Conservation (phyloP, 2,329 filamentous ascomycete species). For the Zymoseptoria ardabiliae region DNA sequence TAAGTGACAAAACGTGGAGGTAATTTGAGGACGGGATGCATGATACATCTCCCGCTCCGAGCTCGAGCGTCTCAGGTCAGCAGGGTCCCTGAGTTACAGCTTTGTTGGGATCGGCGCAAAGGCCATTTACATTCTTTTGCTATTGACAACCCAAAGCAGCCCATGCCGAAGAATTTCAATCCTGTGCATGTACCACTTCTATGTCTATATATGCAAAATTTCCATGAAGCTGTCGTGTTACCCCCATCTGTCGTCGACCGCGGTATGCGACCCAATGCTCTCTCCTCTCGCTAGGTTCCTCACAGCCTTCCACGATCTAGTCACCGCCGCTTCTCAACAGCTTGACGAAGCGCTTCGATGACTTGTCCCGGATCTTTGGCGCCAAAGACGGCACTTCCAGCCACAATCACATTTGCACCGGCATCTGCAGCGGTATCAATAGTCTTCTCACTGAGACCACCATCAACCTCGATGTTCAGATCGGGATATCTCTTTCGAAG, state of each 20-base stretch:
- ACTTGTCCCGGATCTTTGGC: slow-evolving; percentile 82
- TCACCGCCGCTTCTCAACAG: slow-evolving; percentile 59
- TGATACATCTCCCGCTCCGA: not conserved
- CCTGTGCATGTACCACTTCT: not conserved
- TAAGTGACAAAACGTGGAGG: not conserved
- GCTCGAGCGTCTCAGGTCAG: no score
- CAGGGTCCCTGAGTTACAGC: not conserved
- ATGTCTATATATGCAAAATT: not conserved
- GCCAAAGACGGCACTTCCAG: slow-evolving; percentile 91
- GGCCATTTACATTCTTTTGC: not conserved
- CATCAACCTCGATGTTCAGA: slow-evolving; percentile 95
- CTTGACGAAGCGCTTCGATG: slow-evolving; percentile 69
- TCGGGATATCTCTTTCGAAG: slow-evolving; percentile 79
- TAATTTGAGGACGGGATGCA: not conserved
- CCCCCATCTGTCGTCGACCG: not conserved
- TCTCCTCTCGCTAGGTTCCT: not conserved
- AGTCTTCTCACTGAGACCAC: slow-evolving; percentile 77
- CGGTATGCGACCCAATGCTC: slow-evolving; percentile 13
- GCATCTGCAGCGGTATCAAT: slow-evolving; percentile 92
- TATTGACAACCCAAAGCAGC: not conserved
- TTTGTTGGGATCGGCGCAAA: not conserved
- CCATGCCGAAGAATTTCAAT: not conserved
- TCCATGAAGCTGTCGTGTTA: not conserved
- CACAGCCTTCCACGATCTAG: slow-evolving; percentile 17
- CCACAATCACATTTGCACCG: slow-evolving; percentile 95